phyloP scores from a whole-genome alignment of 129 eudicot species.

The Mikania micrantha region DNA sequence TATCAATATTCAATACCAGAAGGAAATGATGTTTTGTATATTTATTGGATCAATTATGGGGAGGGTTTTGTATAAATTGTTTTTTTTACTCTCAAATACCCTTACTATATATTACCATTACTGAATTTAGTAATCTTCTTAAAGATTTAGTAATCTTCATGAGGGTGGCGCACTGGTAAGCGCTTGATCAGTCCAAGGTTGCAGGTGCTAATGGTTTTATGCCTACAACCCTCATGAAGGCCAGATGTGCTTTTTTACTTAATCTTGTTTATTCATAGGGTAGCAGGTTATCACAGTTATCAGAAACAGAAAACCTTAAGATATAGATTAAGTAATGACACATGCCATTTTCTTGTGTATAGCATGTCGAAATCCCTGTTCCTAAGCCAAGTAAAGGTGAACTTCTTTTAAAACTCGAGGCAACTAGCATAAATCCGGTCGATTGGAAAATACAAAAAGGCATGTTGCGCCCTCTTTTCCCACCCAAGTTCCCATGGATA shows the following conservation, averaged over 20 bases:
- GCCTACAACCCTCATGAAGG: too few relatives aligned
- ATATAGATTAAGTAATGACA: not conserved
- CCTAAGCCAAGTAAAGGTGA: slow-evolving; percentile 49
- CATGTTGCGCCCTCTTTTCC: slow-evolving; percentile 60
- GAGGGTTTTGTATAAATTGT: not conserved
- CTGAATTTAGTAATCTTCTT: too few relatives aligned
- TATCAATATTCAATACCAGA: not conserved
- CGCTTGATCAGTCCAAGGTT: too few relatives aligned
- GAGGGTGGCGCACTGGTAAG: too few relatives aligned
- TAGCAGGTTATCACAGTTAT: too few relatives aligned
- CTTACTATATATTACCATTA: too few relatives aligned
- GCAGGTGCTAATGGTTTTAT: too few relatives aligned
- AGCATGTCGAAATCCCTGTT: slow-evolving; percentile 60
- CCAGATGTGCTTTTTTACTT: too few relatives aligned
- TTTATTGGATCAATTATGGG: not conserved
- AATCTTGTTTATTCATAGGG: too few relatives aligned
- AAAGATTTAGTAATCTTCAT: too few relatives aligned
- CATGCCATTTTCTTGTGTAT: slow-evolving; percentile 15
- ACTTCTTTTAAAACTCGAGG: slow-evolving; percentile 51
- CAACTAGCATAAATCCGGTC: slow-evolving; percentile 50
- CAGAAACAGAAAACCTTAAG: not conserved
- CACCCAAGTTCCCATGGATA: slow-evolving; percentile 58
- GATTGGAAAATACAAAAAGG: slow-evolving; percentile 74
- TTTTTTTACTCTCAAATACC: not conserved
- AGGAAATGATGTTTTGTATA: not conserved